Evolutionary conservation across 179 eudicot genomes (phyloP).

Genomic region (Vitellaria paradoxa): DNA sequence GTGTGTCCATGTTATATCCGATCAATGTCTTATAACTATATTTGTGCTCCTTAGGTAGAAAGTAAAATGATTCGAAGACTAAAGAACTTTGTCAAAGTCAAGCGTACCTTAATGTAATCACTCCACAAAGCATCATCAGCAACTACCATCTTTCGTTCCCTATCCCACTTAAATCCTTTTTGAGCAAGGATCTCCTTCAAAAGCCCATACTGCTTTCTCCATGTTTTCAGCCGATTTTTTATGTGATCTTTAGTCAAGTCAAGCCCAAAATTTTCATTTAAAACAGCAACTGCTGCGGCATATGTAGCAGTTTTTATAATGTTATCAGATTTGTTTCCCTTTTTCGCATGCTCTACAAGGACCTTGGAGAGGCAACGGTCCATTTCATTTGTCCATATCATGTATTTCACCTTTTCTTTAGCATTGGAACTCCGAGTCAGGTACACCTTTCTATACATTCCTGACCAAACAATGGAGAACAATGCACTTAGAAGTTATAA

Average conservation of each 20-base stretch:
- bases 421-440: slow-evolving; percentile 4
- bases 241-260: slow-evolving; percentile 14
- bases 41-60: too few species aligned
- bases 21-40: too few species aligned
- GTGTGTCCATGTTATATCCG: too few species aligned
- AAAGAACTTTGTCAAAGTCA: not conserved
- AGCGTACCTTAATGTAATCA: slow-evolving; percentile 12
- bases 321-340: slow-evolving; percentile 6
- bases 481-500: not conserved
- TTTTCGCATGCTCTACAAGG: slow-evolving; percentile 17
- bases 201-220: slow-evolving; percentile 16
- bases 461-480: not conserved
- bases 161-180: slow-evolving; percentile 15
- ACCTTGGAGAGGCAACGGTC: slow-evolving; percentile 14
- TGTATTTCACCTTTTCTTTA: slow-evolving; percentile 13
- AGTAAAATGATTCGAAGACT: not conserved
- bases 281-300: not conserved
- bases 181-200: slow-evolving; percentile 17
- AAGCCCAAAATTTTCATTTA: slow-evolving; percentile 10
- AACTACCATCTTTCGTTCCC: slow-evolving; percentile 16
- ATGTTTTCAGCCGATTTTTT: slow-evolving; percentile 15
- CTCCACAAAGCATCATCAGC: slow-evolving; percentile 15
- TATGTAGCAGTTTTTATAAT: slow-evolving; percentile 13
- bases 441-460: slow-evolving; percentile 8
- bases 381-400: slow-evolving; percentile 18